Evolutionary conservation across 2,329 filamentous ascomycete species (phyloP).

Genomic region (Fusarium equiseti): DNA sequence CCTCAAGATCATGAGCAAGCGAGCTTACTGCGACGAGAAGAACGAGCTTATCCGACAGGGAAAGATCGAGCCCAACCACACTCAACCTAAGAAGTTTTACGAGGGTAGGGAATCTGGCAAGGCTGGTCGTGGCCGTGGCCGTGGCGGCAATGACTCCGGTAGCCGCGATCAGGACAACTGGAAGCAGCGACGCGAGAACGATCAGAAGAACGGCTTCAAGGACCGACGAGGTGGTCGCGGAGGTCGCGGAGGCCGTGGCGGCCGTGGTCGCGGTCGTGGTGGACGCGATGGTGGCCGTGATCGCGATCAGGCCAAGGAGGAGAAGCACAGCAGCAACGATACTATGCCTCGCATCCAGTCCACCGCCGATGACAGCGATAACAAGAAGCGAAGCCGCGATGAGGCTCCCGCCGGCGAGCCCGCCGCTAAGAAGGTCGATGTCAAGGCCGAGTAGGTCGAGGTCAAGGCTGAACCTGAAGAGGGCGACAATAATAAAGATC

Average conservation of each 20-base stretch:
- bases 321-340: constrained; percentile 47
- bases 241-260: constrained; percentile 59
- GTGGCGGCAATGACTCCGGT: constrained; percentile 53
- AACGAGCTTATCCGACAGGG: constrained; percentile 77
- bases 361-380: constrained; percentile 55
- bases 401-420: constrained; percentile 59
- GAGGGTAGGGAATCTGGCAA: constrained; percentile 60
- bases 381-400: constrained; percentile 68
- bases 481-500: neutral
- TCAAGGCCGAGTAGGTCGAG: constrained; percentile 66
- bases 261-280: constrained; percentile 57
- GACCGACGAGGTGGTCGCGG: constrained; percentile 60
- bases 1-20: constrained; percentile 87
- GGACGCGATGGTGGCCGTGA: constrained; percentile 57
- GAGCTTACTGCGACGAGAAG: constrained; percentile 86
- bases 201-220: constrained; percentile 71
- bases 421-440: constrained; percentile 72
- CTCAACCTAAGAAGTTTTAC: constrained; percentile 59
- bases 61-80: constrained; percentile 70
- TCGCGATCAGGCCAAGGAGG: constrained; percentile 50
- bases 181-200: constrained; percentile 73
- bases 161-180: constrained; percentile 67
- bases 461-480: constrained; percentile 55
- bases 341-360: constrained; percentile 59
- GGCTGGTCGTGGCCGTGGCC: constrained; percentile 55